phyloP scores from a whole-genome alignment of 805 yeast species.

The Cyberlindnera xishuangbannaensis region DNA sequence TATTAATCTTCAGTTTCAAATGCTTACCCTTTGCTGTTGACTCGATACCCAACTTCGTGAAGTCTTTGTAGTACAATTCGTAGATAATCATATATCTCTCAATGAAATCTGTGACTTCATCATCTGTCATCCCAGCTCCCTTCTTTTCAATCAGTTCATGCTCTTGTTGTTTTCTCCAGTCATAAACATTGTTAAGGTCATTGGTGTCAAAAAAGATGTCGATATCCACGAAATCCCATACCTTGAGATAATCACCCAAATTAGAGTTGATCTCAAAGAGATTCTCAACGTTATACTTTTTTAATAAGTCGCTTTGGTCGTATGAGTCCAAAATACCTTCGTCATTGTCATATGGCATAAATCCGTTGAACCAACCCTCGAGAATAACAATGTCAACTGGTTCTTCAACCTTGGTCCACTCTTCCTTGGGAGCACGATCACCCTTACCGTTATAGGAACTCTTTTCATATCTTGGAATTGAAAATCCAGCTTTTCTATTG shows the following conservation, averaged over 20 bases:
- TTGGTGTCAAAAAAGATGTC: constrained; percentile 61
- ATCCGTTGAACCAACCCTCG: constrained; percentile 97
- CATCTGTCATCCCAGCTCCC: constrained; percentile 81
- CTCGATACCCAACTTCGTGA: constrained; percentile 28
- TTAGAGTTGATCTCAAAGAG: constrained; percentile 43
- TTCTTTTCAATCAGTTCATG: constrained; percentile 43
- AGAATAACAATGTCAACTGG: constrained; percentile 63
- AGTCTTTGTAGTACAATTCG: constrained; percentile 52
- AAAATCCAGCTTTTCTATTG: constrained; percentile 24
- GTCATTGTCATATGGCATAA: constrained; percentile 34
- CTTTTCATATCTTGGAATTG: constrained; percentile 74
- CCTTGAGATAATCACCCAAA: constrained; percentile 41
- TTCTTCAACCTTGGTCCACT: constrained; percentile 32
- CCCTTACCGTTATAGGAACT: constrained; percentile 69
- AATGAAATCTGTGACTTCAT: constrained; percentile 61
- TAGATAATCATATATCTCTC: constrained; percentile 86
- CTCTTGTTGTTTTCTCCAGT: constrained; percentile 73
- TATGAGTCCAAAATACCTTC: constrained; percentile 14
- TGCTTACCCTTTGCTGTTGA: constrained; percentile 14
- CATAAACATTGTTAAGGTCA: constrained; percentile 55
- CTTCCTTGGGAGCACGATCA: constrained; percentile 46
- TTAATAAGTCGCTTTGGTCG: constrained; percentile 20
- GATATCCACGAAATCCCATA: constrained; percentile 55
- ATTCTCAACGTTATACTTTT: constrained; percentile 24
- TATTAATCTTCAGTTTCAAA: constrained; percentile 15